Evolutionary conservation across 2,329 filamentous ascomycete genomes (phyloP).

Genomic region (Colletotrichum sp.): DNA sequence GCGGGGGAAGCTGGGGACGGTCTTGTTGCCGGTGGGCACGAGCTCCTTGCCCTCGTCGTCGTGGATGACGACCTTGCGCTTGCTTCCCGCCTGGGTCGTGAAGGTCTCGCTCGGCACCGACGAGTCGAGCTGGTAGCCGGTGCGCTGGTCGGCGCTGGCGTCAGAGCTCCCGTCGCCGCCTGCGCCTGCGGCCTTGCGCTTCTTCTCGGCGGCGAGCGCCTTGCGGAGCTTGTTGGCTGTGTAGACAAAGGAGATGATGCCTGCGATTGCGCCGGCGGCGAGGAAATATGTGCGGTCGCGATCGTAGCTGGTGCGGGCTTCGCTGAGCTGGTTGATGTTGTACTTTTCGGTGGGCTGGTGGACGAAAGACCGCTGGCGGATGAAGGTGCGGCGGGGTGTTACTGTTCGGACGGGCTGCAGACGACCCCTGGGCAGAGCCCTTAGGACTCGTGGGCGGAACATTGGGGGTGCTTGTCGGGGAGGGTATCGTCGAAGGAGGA

Average conservation of each 20-base stretch:
- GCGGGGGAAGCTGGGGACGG: constrained; percentile 80
- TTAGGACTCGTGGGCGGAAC: constrained; percentile 31
- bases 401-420: constrained; percentile 16
- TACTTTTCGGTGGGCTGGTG: constrained; percentile 51
- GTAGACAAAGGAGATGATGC: constrained; percentile 55
- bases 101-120: constrained; percentile 51
- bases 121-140: constrained; percentile 43
- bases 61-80: constrained; percentile 65
- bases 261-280: constrained; percentile 53
- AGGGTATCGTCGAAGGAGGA: background rate
- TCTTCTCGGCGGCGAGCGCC: constrained; percentile 38
- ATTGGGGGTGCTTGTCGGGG: constrained; percentile 21
- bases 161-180: background rate
- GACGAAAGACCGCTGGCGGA: constrained; percentile 27
- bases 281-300: constrained; percentile 57
- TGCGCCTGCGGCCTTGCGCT: constrained; percentile 23
- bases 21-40: constrained; percentile 80
- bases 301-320: constrained; percentile 54
- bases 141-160: constrained; percentile 16
- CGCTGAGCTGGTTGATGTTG: constrained; percentile 53
- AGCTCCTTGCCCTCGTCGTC: constrained; percentile 75
- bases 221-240: constrained; percentile 57
- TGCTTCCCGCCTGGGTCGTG: constrained; percentile 52
- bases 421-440: constrained; percentile 27
- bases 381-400: constrained; percentile 37